Conservation (phyloP, 768 basidiomycete genomes). For the Nidularia sp. region DNA sequence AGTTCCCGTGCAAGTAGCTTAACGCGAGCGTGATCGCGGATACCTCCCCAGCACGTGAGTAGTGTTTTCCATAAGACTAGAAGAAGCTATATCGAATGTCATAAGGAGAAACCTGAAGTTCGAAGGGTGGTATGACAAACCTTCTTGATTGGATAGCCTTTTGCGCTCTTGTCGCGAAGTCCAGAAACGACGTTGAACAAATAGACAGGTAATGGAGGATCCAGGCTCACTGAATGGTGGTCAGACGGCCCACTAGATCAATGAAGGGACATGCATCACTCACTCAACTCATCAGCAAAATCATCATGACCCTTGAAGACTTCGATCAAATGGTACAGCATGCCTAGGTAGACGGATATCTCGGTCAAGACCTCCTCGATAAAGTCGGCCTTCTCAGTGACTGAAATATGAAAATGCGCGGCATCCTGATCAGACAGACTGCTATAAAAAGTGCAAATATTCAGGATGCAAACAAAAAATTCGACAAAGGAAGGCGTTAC, state of each 20-base stretch:
- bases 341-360: constrained; percentile 88
- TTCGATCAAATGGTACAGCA: constrained; percentile 94
- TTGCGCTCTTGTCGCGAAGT: constrained; percentile 88
- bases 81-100: constrained; percentile 57
- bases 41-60: constrained; percentile 88
- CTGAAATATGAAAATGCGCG: constrained; percentile 64
- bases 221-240: constrained; percentile 74
- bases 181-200: constrained; percentile 88
- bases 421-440: constrained; percentile 74
- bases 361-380: constrained; percentile 91
- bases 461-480: neutral
- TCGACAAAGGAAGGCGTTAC: constrained; percentile 29
- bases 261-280: constrained; percentile 22
- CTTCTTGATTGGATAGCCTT: constrained; percentile 97
- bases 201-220: constrained; percentile 91
- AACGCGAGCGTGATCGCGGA: constrained; percentile 79
- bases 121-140: constrained; percentile 27
- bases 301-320: constrained; percentile 90
- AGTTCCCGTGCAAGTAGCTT: constrained; percentile 86
- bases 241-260: neutral
- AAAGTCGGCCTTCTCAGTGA: constrained; percentile 69
- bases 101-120: neutral
- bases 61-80: constrained; percentile 94
- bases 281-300: constrained; percentile 96
- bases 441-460: constrained; percentile 33